Evolutionary conservation across 1,284 basidiomycete genomes (phyloP).

Genomic region (Heterobasidion annosum): DNA sequence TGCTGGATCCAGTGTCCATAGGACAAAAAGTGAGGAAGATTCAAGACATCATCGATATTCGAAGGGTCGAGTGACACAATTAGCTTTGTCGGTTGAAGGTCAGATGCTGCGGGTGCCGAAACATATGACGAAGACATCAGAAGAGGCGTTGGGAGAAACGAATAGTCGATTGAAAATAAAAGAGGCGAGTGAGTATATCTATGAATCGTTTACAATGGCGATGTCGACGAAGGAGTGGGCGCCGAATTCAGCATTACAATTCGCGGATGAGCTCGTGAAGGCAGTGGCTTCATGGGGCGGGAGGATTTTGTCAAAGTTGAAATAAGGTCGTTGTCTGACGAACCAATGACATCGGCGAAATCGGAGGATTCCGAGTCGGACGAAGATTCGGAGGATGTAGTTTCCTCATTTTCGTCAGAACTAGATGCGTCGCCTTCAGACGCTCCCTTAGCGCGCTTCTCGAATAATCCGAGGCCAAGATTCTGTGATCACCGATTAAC

Average conservation of each 20-base stretch:
- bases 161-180: background rate
- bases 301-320: constrained; percentile 6
- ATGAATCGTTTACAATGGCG: background rate
- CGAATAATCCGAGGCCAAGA: constrained; percentile 56
- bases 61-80: no score
- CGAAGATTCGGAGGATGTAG: background rate
- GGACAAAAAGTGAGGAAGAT: no score
- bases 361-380: constrained; percentile 8
- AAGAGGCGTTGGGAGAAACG: no score
- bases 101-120: no score
- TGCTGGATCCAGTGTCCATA: no score
- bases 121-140: no score
- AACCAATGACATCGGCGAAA: constrained; percentile 2
- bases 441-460: constrained; percentile 26
- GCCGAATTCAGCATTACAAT: constrained; percentile 14
- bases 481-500: constrained; percentile 28
- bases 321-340: constrained; percentile 11
- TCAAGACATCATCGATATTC: no score
- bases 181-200: background rate
- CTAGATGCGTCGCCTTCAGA: constrained; percentile 6
- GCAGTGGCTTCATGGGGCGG: constrained; percentile 19
- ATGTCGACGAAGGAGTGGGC: background rate
- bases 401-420: constrained; percentile 8
- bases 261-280: constrained; percentile 15
- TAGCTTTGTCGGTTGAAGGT: no score